Evolutionary conservation across 2,329 filamentous ascomycete species (phyloP).

Genomic region (Penicillium occitanis): DNA sequence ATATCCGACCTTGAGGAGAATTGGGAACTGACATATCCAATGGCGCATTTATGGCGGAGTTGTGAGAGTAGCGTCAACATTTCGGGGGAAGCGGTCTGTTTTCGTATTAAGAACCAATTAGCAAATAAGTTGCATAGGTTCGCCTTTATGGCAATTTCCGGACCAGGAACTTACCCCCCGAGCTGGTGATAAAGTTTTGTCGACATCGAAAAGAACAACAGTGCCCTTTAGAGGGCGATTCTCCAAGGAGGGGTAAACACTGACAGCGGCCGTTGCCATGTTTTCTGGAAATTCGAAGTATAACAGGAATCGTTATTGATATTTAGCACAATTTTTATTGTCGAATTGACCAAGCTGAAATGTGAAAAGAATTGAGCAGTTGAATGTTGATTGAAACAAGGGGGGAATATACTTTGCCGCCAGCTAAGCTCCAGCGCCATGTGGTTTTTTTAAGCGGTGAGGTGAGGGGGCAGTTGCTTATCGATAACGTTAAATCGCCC

Average conservation of each 20-base stretch:
- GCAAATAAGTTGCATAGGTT: too few relatives aligned
- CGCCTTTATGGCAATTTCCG: not conserved
- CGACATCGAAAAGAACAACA: conserved; percentile 93
- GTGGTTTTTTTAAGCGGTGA: conserved; percentile 14
- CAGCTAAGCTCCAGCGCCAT: not conserved
- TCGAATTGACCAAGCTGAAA: not conserved
- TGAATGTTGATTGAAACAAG: conserved; percentile 4
- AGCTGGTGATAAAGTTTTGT: conserved; percentile 83
- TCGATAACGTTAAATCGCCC: conserved; percentile 30
- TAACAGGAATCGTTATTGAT: not conserved
- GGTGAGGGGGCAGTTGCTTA: conserved; percentile 23
- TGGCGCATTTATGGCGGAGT: conserved; percentile 82
- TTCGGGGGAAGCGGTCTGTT: conserved; percentile 68
- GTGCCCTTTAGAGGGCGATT: conserved; percentile 89
- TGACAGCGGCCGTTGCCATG: conserved; percentile 34
- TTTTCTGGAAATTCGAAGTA: conserved; percentile 5
- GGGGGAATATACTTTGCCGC: conserved; percentile 20
- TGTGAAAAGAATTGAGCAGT: not conserved
- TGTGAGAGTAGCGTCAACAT: conserved; percentile 77
- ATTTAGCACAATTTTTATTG: not conserved
- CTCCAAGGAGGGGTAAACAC: conserved; percentile 68
- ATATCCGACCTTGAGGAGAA: not conserved
- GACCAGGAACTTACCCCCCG: conserved; percentile 60
- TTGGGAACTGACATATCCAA: conserved; percentile 66
- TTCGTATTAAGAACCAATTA: conserved; percentile 10